Percentiles rank a stretch among this genome's conserved stretches.
phyloP scores from a whole-genome alignment of 345 rosid genomes.

The Aquilaria sinensis region DNA sequence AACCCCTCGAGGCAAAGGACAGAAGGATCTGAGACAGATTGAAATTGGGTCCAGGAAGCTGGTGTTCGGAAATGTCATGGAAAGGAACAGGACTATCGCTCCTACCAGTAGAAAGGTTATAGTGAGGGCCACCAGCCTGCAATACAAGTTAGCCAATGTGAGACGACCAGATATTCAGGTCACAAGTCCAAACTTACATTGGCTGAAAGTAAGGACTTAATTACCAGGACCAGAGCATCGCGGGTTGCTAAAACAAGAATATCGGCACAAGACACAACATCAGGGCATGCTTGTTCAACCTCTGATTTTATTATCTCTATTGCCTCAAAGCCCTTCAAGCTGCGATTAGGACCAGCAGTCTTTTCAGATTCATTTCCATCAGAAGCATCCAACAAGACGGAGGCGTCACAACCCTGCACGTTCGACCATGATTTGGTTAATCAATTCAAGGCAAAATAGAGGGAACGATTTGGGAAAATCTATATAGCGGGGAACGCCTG shows the following conservation, averaged over 20 bases:
- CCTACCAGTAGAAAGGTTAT: constrained; percentile 64
- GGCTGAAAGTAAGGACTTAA: background rate
- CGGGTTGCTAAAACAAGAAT: constrained; percentile 36
- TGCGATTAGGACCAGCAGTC: constrained; percentile 45
- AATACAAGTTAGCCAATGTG: background rate
- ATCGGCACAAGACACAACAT: constrained; percentile 71
- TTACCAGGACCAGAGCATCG: constrained; percentile 51
- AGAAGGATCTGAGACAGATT: constrained; percentile 40
- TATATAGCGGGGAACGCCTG: too few relatives aligned
- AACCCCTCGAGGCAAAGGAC: constrained; percentile 51
- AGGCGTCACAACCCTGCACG: constrained; percentile 11
- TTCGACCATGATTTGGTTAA: too few relatives aligned
- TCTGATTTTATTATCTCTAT: constrained; percentile 55
- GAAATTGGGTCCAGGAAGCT: constrained; percentile 11
- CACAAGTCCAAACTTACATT: too few relatives aligned
- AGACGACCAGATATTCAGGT: too few relatives aligned
- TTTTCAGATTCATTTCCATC: constrained; percentile 48
- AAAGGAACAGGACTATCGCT: constrained; percentile 36
- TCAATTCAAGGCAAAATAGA: too few relatives aligned
- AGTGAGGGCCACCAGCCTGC: constrained; percentile 74
- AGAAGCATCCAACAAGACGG: constrained; percentile 35
- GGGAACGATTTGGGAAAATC: too few relatives aligned
- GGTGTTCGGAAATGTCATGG: constrained; percentile 35
- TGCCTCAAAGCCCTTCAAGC: constrained; percentile 55
- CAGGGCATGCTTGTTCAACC: constrained; percentile 57